A percentile compares a stretch with the other conserved stretches of the same genome.
These are phyloP conservation scores for Astraeus odoratus DNA, from an alignment of 768 basidiomycete genomes.

Conservation along the genomic window DNA sequence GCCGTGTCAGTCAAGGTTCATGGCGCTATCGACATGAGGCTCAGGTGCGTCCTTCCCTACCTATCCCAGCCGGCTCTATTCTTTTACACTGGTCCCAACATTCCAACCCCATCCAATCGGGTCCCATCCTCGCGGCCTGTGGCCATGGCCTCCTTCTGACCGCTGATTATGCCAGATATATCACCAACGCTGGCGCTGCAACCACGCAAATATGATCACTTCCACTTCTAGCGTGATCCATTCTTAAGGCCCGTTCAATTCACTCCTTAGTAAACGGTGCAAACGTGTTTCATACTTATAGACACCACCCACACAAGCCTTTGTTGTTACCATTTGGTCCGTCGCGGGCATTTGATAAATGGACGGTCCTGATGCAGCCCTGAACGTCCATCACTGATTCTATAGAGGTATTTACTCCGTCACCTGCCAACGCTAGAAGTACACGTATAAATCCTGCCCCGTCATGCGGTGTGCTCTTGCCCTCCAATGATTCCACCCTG, in stretches of 20 bases:
- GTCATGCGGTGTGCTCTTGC: conserved; percentile 12
- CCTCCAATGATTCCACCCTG: conserved; percentile 23
- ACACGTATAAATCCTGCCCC: conserved; percentile 25
- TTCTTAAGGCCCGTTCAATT: conserved; percentile 20
- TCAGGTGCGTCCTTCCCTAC: conserved; percentile 22
- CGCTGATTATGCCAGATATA: conserved; percentile 32
- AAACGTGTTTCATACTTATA: conserved; percentile 26
- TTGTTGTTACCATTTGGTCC: conserved; percentile 18
- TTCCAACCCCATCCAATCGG: conserved; percentile 19
- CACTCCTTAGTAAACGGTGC: conserved; percentile 14
- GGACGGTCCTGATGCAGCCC: conserved; percentile 23
- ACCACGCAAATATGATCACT: conserved; percentile 15
- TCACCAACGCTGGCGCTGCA: conserved; percentile 10
- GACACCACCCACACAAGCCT: conserved; percentile 17
- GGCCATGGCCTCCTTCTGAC: conserved; percentile 2
- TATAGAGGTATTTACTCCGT: conserved; percentile 25
- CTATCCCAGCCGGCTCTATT: conserved; percentile 17
- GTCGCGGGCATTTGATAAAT: conserved; percentile 29
- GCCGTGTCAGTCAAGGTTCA: background rate
- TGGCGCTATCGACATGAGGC: conserved; percentile 27
- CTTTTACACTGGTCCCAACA: conserved; percentile 15
- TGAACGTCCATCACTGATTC: conserved; percentile 18
- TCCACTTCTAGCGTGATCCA: conserved; percentile 20
- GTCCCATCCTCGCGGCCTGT: conserved; percentile 12
- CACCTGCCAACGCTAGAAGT: conserved; percentile 23